phyloP scores from a whole-genome alignment of 2,329 filamentous ascomycete species.

The Botrytis squamosa region DNA sequence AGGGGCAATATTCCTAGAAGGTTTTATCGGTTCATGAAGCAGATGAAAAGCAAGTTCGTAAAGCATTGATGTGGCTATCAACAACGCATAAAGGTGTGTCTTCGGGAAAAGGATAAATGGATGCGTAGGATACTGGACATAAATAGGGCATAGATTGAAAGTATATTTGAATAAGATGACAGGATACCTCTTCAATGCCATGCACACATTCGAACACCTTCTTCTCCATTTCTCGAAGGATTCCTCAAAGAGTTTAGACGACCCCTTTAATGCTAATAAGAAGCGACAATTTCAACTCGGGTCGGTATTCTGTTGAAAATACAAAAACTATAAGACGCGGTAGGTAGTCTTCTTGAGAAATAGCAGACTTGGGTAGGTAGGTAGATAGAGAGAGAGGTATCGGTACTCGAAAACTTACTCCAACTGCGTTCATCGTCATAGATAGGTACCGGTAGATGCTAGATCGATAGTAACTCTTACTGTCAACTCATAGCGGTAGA shows the following conservation, averaged over 20 bases:
- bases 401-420: background rate
- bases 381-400: background rate
- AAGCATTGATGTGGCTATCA: slow-evolving; percentile 1
- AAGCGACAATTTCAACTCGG: background rate
- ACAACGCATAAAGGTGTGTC: background rate
- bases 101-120: background rate
- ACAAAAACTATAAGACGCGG: background rate
- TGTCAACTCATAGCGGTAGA: background rate
- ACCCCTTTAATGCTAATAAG: background rate
- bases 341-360: background rate
- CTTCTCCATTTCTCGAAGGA: background rate
- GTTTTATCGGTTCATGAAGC: background rate
- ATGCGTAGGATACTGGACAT: background rate
- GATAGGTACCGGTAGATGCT: background rate
- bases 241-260: background rate
- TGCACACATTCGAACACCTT: background rate
- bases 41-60: background rate
- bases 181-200: background rate
- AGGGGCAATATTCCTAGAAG: background rate
- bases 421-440: background rate
- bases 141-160: background rate
- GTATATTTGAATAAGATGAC: slow-evolving; percentile 8
- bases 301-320: background rate
- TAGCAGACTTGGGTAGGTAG: background rate
- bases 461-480: background rate